phyloP scores from a whole-genome alignment of 1,139 yeast genomes.

The Geotrichum bryndzae region DNA sequence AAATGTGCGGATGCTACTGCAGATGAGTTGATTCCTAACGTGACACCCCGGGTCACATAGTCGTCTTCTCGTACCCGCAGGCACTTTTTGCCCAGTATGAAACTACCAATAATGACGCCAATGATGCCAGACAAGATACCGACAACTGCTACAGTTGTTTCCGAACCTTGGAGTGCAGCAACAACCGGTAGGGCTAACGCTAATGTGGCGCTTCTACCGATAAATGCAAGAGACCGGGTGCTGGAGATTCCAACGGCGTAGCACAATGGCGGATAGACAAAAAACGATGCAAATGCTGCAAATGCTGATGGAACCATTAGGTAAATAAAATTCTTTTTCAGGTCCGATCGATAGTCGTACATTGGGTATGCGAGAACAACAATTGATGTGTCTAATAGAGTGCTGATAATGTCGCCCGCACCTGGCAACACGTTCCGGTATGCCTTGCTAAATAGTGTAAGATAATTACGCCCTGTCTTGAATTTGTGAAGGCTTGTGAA shows the following conservation, averaged over 20 bases:
- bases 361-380: conserved; percentile 71
- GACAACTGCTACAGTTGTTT: conserved; percentile 70
- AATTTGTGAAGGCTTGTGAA: conserved; percentile 41
- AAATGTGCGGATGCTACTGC: conserved; percentile 79
- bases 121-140: conserved; percentile 72
- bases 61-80: conserved; percentile 55
- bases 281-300: conserved; percentile 53
- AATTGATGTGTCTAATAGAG: conserved; percentile 70
- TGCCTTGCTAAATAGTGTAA: conserved; percentile 47
- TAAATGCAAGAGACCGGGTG: conserved; percentile 60
- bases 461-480: conserved; percentile 64
- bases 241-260: conserved; percentile 58
- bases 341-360: conserved; percentile 66
- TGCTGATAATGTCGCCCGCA: conserved; percentile 67
- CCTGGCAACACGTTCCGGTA: conserved; percentile 53
- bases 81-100: conserved; percentile 37
- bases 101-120: conserved; percentile 67
- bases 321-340: conserved; percentile 51
- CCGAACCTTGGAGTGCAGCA: conserved; percentile 57
- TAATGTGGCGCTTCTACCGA: conserved; percentile 75
- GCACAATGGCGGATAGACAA: conserved; percentile 64
- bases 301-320: conserved; percentile 56
- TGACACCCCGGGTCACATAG: conserved; percentile 68
- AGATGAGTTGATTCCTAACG: conserved; percentile 71
- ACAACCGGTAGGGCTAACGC: conserved; percentile 75